A percentile compares a stretch with the other conserved stretches of the same genome.
Evolutionary conservation across 805 yeast genomes (phyloP).

Genomic region (Ogataea henricii): DNA sequence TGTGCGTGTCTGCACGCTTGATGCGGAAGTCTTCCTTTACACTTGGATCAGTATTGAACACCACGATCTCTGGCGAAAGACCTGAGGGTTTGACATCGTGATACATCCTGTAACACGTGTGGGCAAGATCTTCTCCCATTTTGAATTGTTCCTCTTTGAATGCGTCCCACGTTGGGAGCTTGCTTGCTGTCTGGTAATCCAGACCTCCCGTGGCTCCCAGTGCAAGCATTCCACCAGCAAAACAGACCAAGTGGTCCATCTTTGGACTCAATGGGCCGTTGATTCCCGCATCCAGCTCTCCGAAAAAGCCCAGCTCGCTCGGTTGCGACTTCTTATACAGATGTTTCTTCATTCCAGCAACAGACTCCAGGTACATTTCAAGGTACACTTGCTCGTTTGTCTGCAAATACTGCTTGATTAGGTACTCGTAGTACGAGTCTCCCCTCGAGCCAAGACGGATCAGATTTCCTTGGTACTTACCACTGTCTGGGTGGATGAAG

Average conservation of each 20-base stretch:
- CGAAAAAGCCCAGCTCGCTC: constrained; percentile 63
- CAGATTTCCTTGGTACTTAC: constrained; percentile 59
- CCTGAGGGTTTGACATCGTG: constrained; percentile 70
- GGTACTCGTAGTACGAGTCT: constrained; percentile 89
- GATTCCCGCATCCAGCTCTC: constrained; percentile 77
- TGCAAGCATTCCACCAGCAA: constrained; percentile 85
- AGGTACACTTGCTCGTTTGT: constrained; percentile 70
- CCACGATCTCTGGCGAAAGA: constrained; percentile 84
- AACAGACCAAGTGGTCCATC: constrained; percentile 93
- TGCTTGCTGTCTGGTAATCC: constrained; percentile 55
- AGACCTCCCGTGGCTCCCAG: constrained; percentile 85
- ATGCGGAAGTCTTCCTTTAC: constrained; percentile 59
- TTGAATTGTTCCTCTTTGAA: constrained; percentile 62
- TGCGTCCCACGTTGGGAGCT: constrained; percentile 56
- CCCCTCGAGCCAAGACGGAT: constrained; percentile 90
- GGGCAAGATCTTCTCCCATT: constrained; percentile 72
- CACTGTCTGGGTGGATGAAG: constrained; percentile 72
- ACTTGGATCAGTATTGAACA: constrained; percentile 62
- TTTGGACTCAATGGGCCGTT: constrained; percentile 60
- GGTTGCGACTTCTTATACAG: constrained; percentile 64
- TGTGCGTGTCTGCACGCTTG: constrained; percentile 75
- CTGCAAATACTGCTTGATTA: constrained; percentile 82
- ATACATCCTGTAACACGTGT: constrained; percentile 85
- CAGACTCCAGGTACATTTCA: constrained; percentile 75
- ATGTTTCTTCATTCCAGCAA: constrained; percentile 73